Evolutionary conservation across 352 stramenopile genomes (phyloP), one percentile per base, ranked within the genome.

Genomic region (Globisporangium camurandrum): DNA sequence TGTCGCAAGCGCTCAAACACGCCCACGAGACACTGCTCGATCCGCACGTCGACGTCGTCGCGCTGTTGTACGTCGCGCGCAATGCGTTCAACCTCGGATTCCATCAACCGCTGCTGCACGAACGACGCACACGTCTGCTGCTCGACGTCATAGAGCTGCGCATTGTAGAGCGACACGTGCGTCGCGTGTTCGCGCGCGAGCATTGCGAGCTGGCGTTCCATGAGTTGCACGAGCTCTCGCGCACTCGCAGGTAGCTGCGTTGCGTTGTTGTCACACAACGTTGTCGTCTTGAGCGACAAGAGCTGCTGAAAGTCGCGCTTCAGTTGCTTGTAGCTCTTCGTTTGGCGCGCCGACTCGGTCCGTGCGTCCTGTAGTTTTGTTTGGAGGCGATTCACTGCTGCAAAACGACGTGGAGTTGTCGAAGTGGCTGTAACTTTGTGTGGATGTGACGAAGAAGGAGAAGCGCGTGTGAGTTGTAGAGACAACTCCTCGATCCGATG

Each of bases 71-170:
- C 70, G 26, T 77, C 67, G 1, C 47, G 48, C 2, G 67, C 58
- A 19, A 78, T 61, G 22, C 62, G 69, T 22, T 61, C 28, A n/a
- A 78, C 67, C 38, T 78, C 70, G 4, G 73, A 45, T 27, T 78
- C 62, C 39, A 82, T 56, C 40, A 82, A 41, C 22, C 61, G 61
- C 41, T 74, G 59, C 41, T 76, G 67, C 20, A 66, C 70, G 36
- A 72, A 82, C 28, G 66, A 74, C 38, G 75, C 70, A 42, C 70
- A 82, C 28, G 55, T 76, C 42, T 76, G 62, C 56, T 82, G 67
- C 60, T 82, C 70, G 31, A 59, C 64, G 10, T 62, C 67, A 56
- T 82, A 82, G 11, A 82, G 56, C 45, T 82, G 60, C 19, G 47
- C 56, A 43, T 82, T 73, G 57, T 75, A 74, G 17, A 75, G 47